Base-by-base conservation (phyloP, 129 eudicot species). In the Pittosporum tobira region DNA sequence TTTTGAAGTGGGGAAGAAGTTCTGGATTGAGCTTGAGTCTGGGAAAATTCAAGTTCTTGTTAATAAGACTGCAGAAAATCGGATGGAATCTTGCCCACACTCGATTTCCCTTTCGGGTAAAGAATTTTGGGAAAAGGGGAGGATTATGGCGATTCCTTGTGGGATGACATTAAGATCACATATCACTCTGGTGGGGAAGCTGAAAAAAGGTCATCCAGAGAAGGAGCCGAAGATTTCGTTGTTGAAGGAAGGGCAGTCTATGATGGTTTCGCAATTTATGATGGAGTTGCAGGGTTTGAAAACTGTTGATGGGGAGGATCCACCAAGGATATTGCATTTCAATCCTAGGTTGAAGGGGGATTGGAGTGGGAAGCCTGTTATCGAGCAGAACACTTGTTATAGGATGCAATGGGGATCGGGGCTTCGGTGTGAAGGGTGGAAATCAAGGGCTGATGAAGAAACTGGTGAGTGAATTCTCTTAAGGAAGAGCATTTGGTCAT, bases 271-370 rank as follows among this genome's bases (percentile, higher is more conserved):
- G 0, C 94, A 84, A 80, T 88, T 88, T 62, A 78, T 84, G 88
- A 77, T 88, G 94, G 96, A 88, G 81, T 66, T 88, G 56, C 93
- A 80, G 78, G 96, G 96, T 53, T 79, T 88, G 72, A 88, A 84
- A 61, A 81, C 81, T 7, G 96, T 88, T 64, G 96, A 88, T 43
- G 94, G 94, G 13, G 96, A 88, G 57, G 96, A 88, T 52, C 94
- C 96, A 31, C 96, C 96, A 0, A 80, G 94, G 72, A 81, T 88
- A 58, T 56, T 88, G 76, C 96, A 88, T 75, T 80, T 83, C 63
- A 88, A 88, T 79, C 96, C 96, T 0, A 75, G 96, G 72, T 73
- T 88, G 80, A 88, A 88, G 59, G 96, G 96, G 16, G 96, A 88
- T 84, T 88, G 88, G 88, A 81, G 94, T 66, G 84, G 88, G 36